phyloP scores from a whole-genome alignment of 352 stramenopile genomes.

The Pythium sukuiense region DNA sequence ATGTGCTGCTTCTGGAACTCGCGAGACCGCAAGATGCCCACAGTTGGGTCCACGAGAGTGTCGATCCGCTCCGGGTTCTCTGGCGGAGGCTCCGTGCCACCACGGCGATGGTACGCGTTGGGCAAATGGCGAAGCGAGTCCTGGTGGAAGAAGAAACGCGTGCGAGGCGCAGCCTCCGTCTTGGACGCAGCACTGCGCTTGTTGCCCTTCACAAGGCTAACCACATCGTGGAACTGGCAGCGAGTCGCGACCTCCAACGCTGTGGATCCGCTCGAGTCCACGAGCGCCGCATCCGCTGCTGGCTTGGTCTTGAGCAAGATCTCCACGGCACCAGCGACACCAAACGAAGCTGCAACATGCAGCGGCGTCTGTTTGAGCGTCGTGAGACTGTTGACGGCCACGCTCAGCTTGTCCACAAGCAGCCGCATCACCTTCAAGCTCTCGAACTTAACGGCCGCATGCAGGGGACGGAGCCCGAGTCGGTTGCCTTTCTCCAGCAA shows the following conservation, averaged over 20 bases:
- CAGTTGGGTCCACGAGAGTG: constrained; percentile 73
- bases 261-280: constrained; percentile 54
- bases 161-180: constrained; percentile 22
- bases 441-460: constrained; percentile 69
- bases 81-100: constrained; percentile 73
- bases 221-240: constrained; percentile 39
- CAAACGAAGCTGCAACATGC: constrained; percentile 62
- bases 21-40: constrained; percentile 67
- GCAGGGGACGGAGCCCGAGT: constrained; percentile 60
- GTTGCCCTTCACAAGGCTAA: constrained; percentile 27
- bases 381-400: constrained; percentile 49
- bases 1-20: constrained; percentile 69
- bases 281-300: constrained; percentile 31
- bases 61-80: constrained; percentile 90
- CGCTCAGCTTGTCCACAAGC: constrained; percentile 40
- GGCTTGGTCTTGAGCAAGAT: constrained; percentile 42
- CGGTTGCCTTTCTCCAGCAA: constrained; percentile 64
- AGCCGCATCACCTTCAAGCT: constrained; percentile 28
- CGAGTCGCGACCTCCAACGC: constrained; percentile 46
- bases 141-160: constrained; percentile 75
- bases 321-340: constrained; percentile 43
- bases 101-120: constrained; percentile 61
- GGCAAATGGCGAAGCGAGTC: constrained; percentile 79
- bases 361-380: constrained; percentile 61
- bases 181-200: constrained; percentile 13